phyloP scores from a whole-genome alignment of 345 rosid species.

The Heritiera littoralis region DNA sequence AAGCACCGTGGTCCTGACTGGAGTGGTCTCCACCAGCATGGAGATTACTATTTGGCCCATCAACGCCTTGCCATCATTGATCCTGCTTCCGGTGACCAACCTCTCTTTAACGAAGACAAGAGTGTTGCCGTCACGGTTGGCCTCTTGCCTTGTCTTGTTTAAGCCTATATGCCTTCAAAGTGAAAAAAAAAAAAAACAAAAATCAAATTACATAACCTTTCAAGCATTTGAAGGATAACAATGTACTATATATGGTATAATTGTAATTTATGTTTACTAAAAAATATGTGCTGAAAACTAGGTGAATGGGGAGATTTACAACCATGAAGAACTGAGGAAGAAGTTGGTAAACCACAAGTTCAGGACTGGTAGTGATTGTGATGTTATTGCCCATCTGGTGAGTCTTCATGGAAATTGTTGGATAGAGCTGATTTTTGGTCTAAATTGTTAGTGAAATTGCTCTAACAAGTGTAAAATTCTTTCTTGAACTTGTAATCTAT shows the following conservation, averaged over 20 bases:
- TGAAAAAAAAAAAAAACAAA: background rate
- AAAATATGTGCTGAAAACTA: constrained; percentile 17
- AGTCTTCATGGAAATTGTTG: constrained; percentile 33
- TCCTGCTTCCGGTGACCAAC: constrained; percentile 96
- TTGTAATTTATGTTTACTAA: constrained; percentile 15
- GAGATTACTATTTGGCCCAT: constrained; percentile 75
- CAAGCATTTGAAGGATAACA: background rate
- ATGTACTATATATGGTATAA: background rate
- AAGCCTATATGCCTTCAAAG: background rate
- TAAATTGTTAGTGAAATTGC: background rate
- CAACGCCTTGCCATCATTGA: constrained; percentile 91
- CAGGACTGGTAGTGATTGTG: constrained; percentile 90
- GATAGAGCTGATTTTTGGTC: background rate
- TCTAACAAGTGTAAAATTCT: constrained; percentile 4
- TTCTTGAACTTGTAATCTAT: background rate
- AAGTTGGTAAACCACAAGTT: constrained; percentile 73
- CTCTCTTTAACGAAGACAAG: constrained; percentile 86
- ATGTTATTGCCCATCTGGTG: constrained; percentile 94
- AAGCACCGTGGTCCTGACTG: constrained; percentile 99
- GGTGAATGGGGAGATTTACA: constrained; percentile 98
- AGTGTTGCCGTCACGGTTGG: constrained; percentile 76
- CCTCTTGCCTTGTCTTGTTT: background rate
- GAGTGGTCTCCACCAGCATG: constrained; percentile 88
- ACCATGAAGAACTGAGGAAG: constrained; percentile 77
- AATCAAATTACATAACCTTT: background rate